Base-by-base conservation (phyloP, 2,329 filamentous ascomycete species). In the Magnaporthiopsis incrustans region DNA sequence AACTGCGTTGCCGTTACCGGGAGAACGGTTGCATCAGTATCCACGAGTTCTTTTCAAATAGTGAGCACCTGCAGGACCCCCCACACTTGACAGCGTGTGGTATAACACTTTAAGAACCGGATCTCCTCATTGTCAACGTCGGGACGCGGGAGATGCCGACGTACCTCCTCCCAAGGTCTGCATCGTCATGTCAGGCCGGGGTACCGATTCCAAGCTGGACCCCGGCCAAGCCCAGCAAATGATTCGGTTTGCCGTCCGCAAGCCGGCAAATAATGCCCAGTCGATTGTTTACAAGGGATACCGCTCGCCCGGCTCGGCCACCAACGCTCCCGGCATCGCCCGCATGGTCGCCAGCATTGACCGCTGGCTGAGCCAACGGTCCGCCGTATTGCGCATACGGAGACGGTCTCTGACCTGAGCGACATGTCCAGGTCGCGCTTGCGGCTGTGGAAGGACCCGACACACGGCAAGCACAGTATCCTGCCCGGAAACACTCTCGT, bases 341-440 rank as follows among this genome's bases (percentile, higher is more conserved):
- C 90, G 87, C 0, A 84, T 97, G 64, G 92, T 97, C 7, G 86
- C 91, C 1, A 95, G 88, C 57, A 74, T 90, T 4, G 90, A 96
- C 71, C 74, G 76, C 1, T 73, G 83, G 1, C 82, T 96, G 32
- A 87, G 81, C 0, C 92, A 96, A 71, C 97, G 90, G 86, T 91
- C 91, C 0, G 89, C 88, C 0, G 82, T 50, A 25, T 8, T 61
- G 25, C 6, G n/a, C 18, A 61, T 61, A 14, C 59, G 35, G 59
- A 61, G 30, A 35, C 27, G 38, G 59, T 61, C n/a, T n/a, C n/a
- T n/a, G n/a, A n/a, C n/a, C n/a, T n/a, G n/a, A n/a, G n/a, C n/a
- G n/a, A n/a, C n/a, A n/a, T n/a, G n/a, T n/a, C n/a, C n/a, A n/a
- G n/a, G 59, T 50, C 27, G 25, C 33, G 59, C 27, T 35, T 61